Base-by-base conservation (phyloP, 2,329 filamentous ascomycete genomes). In the Fusarium staphyleae region DNA sequence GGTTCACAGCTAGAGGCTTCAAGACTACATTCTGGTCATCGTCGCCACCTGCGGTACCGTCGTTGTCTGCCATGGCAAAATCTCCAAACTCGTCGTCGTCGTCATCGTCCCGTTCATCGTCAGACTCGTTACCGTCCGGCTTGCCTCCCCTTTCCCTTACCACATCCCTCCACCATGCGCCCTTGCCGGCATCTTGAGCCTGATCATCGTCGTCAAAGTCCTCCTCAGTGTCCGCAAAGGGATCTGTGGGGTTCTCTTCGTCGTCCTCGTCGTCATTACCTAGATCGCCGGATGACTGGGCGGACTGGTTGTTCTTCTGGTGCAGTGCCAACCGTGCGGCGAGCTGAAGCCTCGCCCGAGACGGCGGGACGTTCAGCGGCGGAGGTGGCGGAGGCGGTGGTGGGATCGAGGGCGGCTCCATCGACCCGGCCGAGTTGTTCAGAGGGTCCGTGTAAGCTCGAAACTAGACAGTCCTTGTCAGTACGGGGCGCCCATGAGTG, bases 331-430 rank as follows among this genome's bases (percentile, higher is more conserved):
- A 81, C 11, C 93, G 86, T 11, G 90, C 90, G n/a, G 92, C 93
- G n/a, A 98, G 83, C 72, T 96, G 91, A 48, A 91, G 82, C 43
- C 93, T 86, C 7, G 93, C 93, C 45, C 93, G 86, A 7, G 91
- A 96, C 2, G 93, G 93, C 1, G 90, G 87, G 29, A 93, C 87
- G 71, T 93, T 95, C 67, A 96, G 79, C 11, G 92, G 91, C 26
- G 90, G 87, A 16, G 86, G 89, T n/a, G 88, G 88, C 1, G 85
- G 82, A 2, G 81, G 82, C 3, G 84, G 84, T 6, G 84, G 82
- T 3, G 74, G 82, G 40, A 85, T 81, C 11, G 83, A 84, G 2
- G 82, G 85, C 39, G 82, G 84, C 51, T 81, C 79, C 63, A 84
- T 72, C 18, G 80, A 79, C 33, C 66, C 47, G 70, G 74, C 66